phyloP scores from a whole-genome alignment of 2,329 filamentous ascomycete genomes.

The Aureobasidium sp. region DNA sequence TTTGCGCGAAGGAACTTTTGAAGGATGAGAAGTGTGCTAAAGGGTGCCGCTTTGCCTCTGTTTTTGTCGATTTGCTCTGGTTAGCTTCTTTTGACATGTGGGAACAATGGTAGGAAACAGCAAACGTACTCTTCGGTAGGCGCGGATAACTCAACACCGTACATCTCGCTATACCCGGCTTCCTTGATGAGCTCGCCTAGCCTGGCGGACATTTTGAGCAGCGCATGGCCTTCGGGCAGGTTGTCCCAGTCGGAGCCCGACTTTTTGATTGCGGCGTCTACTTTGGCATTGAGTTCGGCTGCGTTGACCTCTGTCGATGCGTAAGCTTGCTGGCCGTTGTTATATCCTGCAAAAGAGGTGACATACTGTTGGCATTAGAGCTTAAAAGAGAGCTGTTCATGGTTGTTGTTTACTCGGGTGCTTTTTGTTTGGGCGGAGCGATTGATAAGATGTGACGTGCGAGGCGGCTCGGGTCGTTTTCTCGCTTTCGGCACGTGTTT shows the following conservation, averaged over 20 bases:
- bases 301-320: background rate
- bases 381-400: background rate
- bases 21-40: slow-evolving; percentile 75
- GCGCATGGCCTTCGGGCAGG: slow-evolving; percentile 22
- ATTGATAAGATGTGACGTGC: slow-evolving; percentile 1
- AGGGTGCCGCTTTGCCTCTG: slow-evolving; percentile 33
- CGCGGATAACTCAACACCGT: slow-evolving; percentile 62
- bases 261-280: background rate
- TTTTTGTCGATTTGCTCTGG: background rate
- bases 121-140: slow-evolving; percentile 21
- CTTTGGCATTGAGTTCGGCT: background rate
- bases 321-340: background rate
- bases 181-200: slow-evolving; percentile 53
- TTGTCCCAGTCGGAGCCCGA: slow-evolving; percentile 19
- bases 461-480: background rate
- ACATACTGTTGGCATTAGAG: background rate
- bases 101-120: too few species aligned
- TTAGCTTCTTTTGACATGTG: background rate
- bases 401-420: background rate
- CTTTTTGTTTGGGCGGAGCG: background rate
- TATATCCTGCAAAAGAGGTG: background rate
- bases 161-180: slow-evolving; percentile 69
- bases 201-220: slow-evolving; percentile 49
- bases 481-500: too few species aligned
- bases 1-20: slow-evolving; percentile 95